A percentile compares a stretch with the other conserved stretches of the same genome.
Evolutionary conservation across 169 alveolate species (phyloP).

Genomic region (Cryptosporidium ryanae): DNA sequence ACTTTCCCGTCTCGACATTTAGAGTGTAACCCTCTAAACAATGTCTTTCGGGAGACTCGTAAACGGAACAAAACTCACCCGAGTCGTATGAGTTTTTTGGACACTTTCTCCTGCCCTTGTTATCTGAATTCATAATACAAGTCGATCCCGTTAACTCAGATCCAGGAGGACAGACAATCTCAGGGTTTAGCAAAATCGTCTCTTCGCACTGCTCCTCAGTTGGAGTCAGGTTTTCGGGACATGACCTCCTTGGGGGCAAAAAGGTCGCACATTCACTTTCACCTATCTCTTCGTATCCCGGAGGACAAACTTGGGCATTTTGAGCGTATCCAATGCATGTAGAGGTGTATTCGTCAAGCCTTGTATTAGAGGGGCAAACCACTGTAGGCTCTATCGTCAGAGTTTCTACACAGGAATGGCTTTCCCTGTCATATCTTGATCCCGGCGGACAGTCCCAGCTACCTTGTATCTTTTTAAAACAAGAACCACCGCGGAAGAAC

Average conservation of each 20-base stretch:
- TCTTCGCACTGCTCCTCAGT: slow-evolving; percentile 52
- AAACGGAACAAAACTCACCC: slow-evolving; percentile 36
- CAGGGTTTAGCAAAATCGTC: not conserved
- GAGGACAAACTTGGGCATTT: slow-evolving; percentile 49
- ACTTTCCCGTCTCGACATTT: slow-evolving; percentile 23
- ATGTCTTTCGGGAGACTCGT: slow-evolving; percentile 55
- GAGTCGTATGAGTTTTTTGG: slow-evolving; percentile 56
- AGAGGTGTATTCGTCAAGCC: slow-evolving; percentile 33
- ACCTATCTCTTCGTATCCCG: slow-evolving; percentile 65
- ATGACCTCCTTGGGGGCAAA: slow-evolving; percentile 49
- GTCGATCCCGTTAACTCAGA: slow-evolving; percentile 17
- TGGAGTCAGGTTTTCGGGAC: slow-evolving; percentile 20
- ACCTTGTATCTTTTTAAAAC: slow-evolving; percentile 33
- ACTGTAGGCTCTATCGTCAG: slow-evolving; percentile 24
- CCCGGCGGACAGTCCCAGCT: slow-evolving; percentile 74
- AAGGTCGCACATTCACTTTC: slow-evolving; percentile 55
- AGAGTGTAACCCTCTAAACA: slow-evolving; percentile 53
- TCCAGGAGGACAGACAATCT: slow-evolving; percentile 31
- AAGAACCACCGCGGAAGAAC: slow-evolving; percentile 5
- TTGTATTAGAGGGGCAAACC: slow-evolving; percentile 54
- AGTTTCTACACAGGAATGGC: slow-evolving; percentile 31
- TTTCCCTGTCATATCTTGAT: slow-evolving; percentile 22
- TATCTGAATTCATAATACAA: slow-evolving; percentile 1
- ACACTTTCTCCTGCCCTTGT: slow-evolving; percentile 18
- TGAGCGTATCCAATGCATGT: slow-evolving; percentile 52